Base-by-base conservation (phyloP, 1,284 basidiomycete species). In the Athelia sp. region DNA sequence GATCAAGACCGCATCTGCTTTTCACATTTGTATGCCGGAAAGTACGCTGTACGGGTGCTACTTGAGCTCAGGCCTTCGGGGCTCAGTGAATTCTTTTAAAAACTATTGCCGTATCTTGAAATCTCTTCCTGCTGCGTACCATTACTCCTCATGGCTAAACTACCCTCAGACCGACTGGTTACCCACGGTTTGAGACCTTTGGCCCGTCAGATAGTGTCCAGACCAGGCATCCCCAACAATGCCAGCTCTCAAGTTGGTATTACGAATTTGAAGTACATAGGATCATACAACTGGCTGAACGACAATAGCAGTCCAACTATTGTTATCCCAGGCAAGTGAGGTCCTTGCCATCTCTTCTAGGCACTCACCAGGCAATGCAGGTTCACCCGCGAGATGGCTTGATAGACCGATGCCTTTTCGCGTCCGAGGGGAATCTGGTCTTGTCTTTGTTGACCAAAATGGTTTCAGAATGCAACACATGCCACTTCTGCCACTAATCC, bases 271-370 rank as follows among this genome's bases (percentile, higher is more conserved):
- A 51, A 70, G 18, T 75, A 71, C 46, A 63, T 80, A 46, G 76
- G 75, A 3, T 81, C 81, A 0, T 83, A 81, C 60, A 78, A 75
- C 51, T 82, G 79, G 79, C 55, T 67, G 15, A 68, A 73, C 22
- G 55, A 51, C 45, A 29, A 13, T 13, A 54, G 49, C n/a, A 44
- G 63, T 6, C 75, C 79, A 0, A 77, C 76, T 0, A 79, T 83
- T 43, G 65, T 79, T 18, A 75, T 81, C 15, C 81, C 81, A 50
- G 78, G 81, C 75, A 56, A 26, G 64, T 48, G 18, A 45, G n/a
- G 26, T 6, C 26, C 26, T 13, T 13, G 26, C 13, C 29, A 14
- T 26, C 6, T 19, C 3, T 36, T 3, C 18, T 46, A 23, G 17
- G 26, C 21, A 31, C 29, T 29, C 3, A 18, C 31, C 17, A 18